Evolutionary conservation across 2,329 filamentous ascomycete genomes (phyloP), one percentile per base, ranked within the genome.

Genomic region (Fusarium acutatum): DNA sequence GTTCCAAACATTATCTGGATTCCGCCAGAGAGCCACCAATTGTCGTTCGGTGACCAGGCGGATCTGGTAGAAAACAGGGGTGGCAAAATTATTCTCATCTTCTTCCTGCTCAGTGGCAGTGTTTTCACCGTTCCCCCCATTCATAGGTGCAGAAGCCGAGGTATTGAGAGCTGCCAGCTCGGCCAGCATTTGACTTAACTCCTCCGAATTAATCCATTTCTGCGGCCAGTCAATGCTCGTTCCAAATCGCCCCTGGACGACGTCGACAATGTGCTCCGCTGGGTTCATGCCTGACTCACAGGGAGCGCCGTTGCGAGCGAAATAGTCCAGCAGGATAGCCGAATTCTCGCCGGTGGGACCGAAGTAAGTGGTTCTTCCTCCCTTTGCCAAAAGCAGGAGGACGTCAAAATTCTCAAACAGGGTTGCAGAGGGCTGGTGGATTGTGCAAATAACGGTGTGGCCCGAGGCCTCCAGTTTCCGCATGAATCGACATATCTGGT

Each of bases 221-320:
- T 35, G 34, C 15, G 91, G 91, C 91, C 90, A 94, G 78, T 93
- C 88, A 32, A 75, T 81, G 61, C 82, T 83, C 1, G 84, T 28
- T 5, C 32, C 49, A 85, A 3, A 87, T 75, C 38, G 81, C 76
- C 3, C 88, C 87, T 7, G 88, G 86, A 87, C 85, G 28, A 87
- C 85, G 60, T 88, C 86, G 57, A 95, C 88, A 89, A 95, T 94
- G 84, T 91, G 93, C 79, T 94, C 93, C 1, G 93, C 93, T 2
- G 92, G 92, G 75, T 94, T 94, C 34, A 35, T 20, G 88, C 89
- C 1, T 89, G 88, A 1, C 83, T 73, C 2, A 87, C 86, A 69
- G 91, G 92, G 85, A 1, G 89, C 90, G 10, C 92, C 93, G 69
- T 93, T 87, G 30, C 84, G 83, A 56, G 88, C 88, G 77, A 96